These are phyloP conservation scores for Obelidium mucronatum DNA, from an alignment of 192 early-diverging fungal species.

Conservation along the genomic window DNA sequence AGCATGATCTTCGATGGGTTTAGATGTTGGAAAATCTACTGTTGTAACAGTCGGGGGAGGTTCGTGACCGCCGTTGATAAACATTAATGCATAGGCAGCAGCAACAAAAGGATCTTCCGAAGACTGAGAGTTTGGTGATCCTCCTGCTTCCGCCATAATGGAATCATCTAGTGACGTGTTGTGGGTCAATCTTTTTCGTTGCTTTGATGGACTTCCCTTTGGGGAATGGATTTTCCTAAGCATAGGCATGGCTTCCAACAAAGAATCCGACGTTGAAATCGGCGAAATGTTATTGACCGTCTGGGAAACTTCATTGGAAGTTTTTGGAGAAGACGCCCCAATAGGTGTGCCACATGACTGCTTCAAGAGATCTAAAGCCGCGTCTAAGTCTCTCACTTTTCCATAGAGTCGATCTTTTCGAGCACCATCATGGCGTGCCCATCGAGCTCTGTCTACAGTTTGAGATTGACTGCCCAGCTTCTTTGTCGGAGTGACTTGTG, in stretches of 20 bases:
- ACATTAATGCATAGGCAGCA: conserved; percentile 11
- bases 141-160: not conserved
- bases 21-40: not conserved
- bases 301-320: too few species aligned
- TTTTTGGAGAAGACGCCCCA: not conserved
- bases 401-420: not conserved
- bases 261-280: not conserved
- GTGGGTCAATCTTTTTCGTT: not conserved
- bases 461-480: too few species aligned
- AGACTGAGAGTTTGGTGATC: not conserved
- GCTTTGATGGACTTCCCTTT: not conserved
- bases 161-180: not conserved
- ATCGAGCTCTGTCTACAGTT: not conserved
- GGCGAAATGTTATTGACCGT: too few species aligned
- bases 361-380: not conserved
- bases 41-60: not conserved
- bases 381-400: not conserved
- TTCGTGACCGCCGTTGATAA: not conserved
- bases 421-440: not conserved
- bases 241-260: not conserved
- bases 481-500: too few species aligned
- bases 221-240: not conserved
- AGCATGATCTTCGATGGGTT: too few species aligned
- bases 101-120: conserved; percentile 26
- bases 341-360: not conserved